These are phyloP conservation scores for Podospora pseudopauciseta DNA, from an alignment of 495 filamentous ascomycete species.

Conservation along the genomic window DNA sequence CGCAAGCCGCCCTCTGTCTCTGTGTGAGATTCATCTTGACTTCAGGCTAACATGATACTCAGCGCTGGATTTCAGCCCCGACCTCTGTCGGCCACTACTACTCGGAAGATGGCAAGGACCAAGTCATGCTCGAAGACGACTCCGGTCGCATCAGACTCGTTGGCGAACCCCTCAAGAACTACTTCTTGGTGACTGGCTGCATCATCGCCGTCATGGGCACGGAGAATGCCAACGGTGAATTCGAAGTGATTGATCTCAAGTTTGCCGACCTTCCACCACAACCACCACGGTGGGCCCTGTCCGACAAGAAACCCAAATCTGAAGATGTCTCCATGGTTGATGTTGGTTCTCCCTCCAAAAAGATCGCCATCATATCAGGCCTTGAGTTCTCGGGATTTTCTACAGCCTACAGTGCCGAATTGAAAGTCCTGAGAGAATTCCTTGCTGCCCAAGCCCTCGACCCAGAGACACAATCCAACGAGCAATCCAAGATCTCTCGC, in stretches of 20 bases:
- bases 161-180: conserved; percentile 59
- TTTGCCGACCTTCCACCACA: conserved; percentile 82
- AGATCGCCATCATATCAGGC: conserved; percentile 87
- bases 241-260: conserved; percentile 86
- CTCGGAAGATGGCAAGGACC: conserved; percentile 53
- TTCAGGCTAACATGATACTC: not conserved
- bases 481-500: conserved; percentile 68
- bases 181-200: conserved; percentile 82
- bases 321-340: conserved; percentile 46
- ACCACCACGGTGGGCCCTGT: conserved; percentile 67
- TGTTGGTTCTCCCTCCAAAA: conserved; percentile 44
- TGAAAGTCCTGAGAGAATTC: conserved; percentile 80
- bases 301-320: conserved; percentile 34
- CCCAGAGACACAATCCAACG: conserved; percentile 46
- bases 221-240: conserved; percentile 86
- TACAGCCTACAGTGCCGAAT: conserved; percentile 61
- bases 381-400: conserved; percentile 74
- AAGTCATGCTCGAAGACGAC: conserved; percentile 91
- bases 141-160: conserved; percentile 84
- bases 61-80: conserved; percentile 87
- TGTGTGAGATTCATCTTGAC: no score
- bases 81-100: conserved; percentile 74
- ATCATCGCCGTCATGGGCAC: conserved; percentile 89
- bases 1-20: conserved; percentile 45
- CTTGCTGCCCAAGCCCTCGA: conserved; percentile 77